Percentiles rank a stretch among this genome's conserved stretches.
Evolutionary conservation across 345 rosid genomes (phyloP).

Genomic region (Eucalyptus cloeziana): DNA sequence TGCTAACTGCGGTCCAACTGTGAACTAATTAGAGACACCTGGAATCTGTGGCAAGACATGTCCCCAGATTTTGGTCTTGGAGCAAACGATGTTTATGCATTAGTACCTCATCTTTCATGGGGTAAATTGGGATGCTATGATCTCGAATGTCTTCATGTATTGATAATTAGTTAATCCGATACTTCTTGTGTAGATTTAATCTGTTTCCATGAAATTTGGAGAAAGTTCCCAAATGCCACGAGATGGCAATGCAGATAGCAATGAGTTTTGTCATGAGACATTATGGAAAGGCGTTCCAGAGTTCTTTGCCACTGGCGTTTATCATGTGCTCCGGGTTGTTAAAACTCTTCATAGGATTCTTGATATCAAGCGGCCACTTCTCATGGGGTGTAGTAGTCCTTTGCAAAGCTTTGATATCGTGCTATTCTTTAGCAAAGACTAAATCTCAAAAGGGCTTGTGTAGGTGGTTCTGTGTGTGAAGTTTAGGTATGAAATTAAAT

Average conservation of each 20-base stretch:
- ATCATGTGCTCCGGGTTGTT: not conserved
- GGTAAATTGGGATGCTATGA: not conserved
- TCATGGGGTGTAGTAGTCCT: not conserved
- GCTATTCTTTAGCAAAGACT: not conserved
- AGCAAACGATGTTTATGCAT: not conserved
- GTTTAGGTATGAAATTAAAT: not conserved
- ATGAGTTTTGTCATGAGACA: not conserved
- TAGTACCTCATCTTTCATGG: not conserved
- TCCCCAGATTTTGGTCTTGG: not conserved
- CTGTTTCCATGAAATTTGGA: not conserved
- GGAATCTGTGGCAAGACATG: not conserved
- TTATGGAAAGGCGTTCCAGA: not conserved
- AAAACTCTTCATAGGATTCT: not conserved
- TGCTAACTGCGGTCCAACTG: not conserved
- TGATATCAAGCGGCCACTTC: not conserved
- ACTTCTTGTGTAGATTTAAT: not conserved
- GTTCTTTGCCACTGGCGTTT: not conserved
- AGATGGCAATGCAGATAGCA: not conserved
- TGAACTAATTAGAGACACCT: not conserved
- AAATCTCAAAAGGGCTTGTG: not conserved
- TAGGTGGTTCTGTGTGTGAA: not conserved
- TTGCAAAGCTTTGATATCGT: not conserved
- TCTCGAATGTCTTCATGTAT: not conserved
- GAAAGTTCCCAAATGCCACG: not conserved
- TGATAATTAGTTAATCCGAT: not conserved